phyloP scores from a whole-genome alignment of 164 flowering plant genomes.

The Pachysandra terminalis region DNA sequence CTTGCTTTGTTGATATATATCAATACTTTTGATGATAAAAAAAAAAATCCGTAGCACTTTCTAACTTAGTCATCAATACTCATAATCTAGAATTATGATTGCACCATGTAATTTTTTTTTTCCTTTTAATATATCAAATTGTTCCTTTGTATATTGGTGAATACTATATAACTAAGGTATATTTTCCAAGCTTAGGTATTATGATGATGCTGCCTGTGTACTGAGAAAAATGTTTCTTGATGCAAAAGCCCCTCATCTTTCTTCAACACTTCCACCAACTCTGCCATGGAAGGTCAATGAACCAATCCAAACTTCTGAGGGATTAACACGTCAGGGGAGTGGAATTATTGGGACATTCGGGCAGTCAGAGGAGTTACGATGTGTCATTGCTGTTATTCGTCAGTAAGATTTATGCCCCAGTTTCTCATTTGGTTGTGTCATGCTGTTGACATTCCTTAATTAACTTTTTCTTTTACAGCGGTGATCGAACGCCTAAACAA shows the following conservation, averaged over 20 bases:
- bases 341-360: slow-evolving; percentile 97
- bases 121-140: too few species aligned
- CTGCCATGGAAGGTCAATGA: slow-evolving; percentile 96
- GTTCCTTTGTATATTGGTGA: too few species aligned
- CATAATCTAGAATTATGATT: too few species aligned
- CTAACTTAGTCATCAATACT: too few species aligned
- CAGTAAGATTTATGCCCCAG: slow-evolving; percentile 55
- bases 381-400: slow-evolving; percentile 91
- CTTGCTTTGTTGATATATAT: too few species aligned
- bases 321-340: slow-evolving; percentile 97
- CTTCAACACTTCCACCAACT: slow-evolving; percentile 88
- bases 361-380: slow-evolving; percentile 93
- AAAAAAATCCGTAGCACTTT: too few species aligned
- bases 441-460: slow-evolving; percentile 4
- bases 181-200: slow-evolving; percentile 54
- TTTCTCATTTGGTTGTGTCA: slow-evolving; percentile 3
- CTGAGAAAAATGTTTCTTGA: slow-evolving; percentile 95
- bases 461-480: slow-evolving; percentile 42
- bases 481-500: slow-evolving; percentile 99
- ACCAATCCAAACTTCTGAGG: slow-evolving; percentile 77
- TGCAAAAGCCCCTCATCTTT: slow-evolving; percentile 98
- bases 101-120: too few species aligned
- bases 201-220: slow-evolving; percentile 99
- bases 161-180: too few species aligned
- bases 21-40: too few species aligned